These are phyloP conservation scores for Cyberlindnera maclurae DNA, from an alignment of 805 yeast species.

Conservation along the genomic window DNA sequence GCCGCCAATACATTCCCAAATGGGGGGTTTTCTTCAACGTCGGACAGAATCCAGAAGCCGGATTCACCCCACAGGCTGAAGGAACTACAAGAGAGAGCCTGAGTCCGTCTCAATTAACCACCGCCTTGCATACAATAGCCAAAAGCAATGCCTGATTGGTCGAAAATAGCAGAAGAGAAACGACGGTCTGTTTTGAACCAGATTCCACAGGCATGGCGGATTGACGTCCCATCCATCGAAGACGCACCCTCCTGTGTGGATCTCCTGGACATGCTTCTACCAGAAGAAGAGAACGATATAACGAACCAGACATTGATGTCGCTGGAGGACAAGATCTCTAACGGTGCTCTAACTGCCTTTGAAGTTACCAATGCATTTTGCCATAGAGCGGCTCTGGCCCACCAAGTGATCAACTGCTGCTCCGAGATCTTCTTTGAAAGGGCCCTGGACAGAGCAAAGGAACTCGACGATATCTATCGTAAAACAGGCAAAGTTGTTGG, in stretches of 20 bases:
- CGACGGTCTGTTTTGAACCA: constrained; percentile 9
- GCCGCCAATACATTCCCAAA: too few species aligned
- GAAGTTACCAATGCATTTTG: constrained; percentile 32
- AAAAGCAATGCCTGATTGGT: constrained; percentile 15
- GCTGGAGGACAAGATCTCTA: constrained; percentile 1
- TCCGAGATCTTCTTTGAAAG: constrained; percentile 40
- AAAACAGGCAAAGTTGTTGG: constrained; percentile 46
- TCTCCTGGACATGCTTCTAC: constrained; percentile 32
- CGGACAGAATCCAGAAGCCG: too few species aligned
- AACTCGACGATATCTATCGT: constrained; percentile 41
- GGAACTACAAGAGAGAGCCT: too few species aligned
- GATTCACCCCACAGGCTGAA: too few species aligned
- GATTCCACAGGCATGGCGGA: constrained; percentile 22
- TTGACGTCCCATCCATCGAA: constrained; percentile 11
- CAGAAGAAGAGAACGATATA: constrained; percentile 30
- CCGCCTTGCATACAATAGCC: too few species aligned
- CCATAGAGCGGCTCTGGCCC: constrained; percentile 51
- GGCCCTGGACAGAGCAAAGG: constrained; percentile 48
- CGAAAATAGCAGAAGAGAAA: constrained; percentile 15
- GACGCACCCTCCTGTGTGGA: constrained; percentile 14
- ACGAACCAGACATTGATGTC: constrained; percentile 8
- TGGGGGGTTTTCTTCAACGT: too few species aligned
- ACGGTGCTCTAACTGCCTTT: constrained; percentile 4
- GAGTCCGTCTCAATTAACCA: too few species aligned
- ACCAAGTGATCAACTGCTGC: constrained; percentile 37